Percentiles rank a stretch among this genome's conserved stretches.
phyloP scores from a whole-genome alignment of 2,329 filamentous ascomycete species.

The Myriosclerotinia curreyana region DNA sequence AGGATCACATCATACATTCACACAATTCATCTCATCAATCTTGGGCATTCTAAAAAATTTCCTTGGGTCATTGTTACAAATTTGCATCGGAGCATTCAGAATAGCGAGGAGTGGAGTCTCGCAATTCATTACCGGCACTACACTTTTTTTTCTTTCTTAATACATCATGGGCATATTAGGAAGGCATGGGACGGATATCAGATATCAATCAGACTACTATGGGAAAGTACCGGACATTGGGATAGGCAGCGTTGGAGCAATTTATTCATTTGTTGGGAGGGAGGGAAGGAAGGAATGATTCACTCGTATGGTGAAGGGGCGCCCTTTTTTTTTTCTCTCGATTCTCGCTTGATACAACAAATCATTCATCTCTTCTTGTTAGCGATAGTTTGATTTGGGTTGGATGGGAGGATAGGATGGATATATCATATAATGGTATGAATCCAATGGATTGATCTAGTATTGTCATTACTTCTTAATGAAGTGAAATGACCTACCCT shows the following conservation, averaged over 20 bases:
- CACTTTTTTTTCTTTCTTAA: conserved; percentile 23
- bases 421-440: neutral
- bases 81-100: conserved; percentile 22
- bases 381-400: conserved; percentile 9
- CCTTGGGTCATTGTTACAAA: conserved; percentile 11
- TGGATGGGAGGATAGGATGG: conserved; percentile 8
- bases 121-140: conserved; percentile 5
- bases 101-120: conserved; percentile 15
- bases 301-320: conserved; percentile 21
- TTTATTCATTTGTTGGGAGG: conserved; percentile 19
- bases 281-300: conserved; percentile 8
- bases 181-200: conserved; percentile 12
- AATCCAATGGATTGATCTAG: conserved; percentile 6
- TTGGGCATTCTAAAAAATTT: conserved; percentile 22
- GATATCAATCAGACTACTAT: conserved; percentile 14
- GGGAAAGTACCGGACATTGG: conserved; percentile 16
- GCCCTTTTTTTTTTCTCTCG: conserved; percentile 9
- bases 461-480: conserved; percentile 5
- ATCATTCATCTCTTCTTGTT: conserved; percentile 2
- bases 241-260: conserved; percentile 21
- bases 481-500: neutral
- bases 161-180: conserved; percentile 26
- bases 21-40: conserved; percentile 13
- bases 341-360: conserved; percentile 18
- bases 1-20: conserved; percentile 14